Percentiles rank a stretch among this genome's conserved stretches.
Evolutionary conservation across 305 asterid genomes (phyloP).

Genomic region (Andrographis paniculata): DNA sequence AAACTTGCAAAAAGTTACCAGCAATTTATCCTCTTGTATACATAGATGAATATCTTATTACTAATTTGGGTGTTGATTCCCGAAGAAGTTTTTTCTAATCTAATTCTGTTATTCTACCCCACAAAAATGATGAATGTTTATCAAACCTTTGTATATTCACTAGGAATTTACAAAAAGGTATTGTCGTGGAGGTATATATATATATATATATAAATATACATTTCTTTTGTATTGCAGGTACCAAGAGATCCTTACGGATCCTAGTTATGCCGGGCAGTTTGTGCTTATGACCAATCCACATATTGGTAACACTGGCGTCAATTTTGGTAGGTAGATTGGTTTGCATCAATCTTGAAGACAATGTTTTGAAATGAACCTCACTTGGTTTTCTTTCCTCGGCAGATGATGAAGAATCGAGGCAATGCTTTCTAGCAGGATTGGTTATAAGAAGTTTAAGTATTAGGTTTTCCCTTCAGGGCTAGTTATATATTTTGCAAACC

Average conservation of each 20-base stretch:
- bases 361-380: constrained; percentile 15
- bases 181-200: no score
- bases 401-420: constrained; percentile 83
- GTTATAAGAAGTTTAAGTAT: constrained; percentile 86
- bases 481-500: neutral
- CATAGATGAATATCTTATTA: no score
- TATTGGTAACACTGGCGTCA: constrained; percentile 90
- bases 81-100: no score
- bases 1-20: no score
- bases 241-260: constrained; percentile 94
- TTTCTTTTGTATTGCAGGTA: constrained; percentile 43
- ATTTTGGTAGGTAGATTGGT: constrained; percentile 51
- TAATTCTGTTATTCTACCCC: no score
- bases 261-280: constrained; percentile 95
- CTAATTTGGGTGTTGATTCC: no score
- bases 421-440: constrained; percentile 80
- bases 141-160: no score
- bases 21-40: no score
- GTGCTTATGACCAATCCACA: constrained; percentile 95
- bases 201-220: neutral
- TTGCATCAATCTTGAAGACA: constrained; percentile 7
- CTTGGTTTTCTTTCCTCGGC: constrained; percentile 17
- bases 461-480: constrained; percentile 33
- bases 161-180: no score
- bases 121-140: no score